Conservation (phyloP, 164 flowering plant genomes). For the Sextonia rubra region DNA sequence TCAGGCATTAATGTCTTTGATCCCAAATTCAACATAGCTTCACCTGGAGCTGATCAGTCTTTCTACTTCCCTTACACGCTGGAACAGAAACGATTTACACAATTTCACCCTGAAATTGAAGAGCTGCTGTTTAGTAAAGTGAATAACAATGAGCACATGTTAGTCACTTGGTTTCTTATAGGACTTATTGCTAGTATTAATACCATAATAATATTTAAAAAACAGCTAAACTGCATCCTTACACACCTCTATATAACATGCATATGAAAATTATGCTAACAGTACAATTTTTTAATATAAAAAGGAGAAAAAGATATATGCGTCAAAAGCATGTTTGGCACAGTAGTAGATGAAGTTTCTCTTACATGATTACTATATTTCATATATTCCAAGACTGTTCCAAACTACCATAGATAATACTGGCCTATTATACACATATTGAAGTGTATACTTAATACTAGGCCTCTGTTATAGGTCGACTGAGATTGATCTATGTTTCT, state of each 20-base stretch:
- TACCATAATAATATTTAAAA: not conserved
- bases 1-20: slow-evolving; percentile 91
- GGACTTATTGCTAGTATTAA: not conserved
- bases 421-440: not conserved
- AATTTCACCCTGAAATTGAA: slow-evolving; percentile 75
- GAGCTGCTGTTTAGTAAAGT: slow-evolving; percentile 65
- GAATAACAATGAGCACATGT: slow-evolving; percentile 82
- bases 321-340: too few species aligned
- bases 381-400: too few species aligned
- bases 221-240: not conserved
- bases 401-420: too few species aligned
- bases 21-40: slow-evolving; percentile 91
- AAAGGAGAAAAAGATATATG: too few species aligned
- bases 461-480: not conserved
- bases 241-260: not conserved
- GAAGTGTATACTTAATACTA: not conserved
- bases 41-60: slow-evolving; percentile 95
- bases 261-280: too few species aligned
- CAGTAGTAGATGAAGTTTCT: too few species aligned
- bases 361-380: too few species aligned
- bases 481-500: slow-evolving; percentile 2
- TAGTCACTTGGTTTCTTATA: slow-evolving; percentile 18
- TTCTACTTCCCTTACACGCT: slow-evolving; percentile 82
- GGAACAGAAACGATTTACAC: slow-evolving; percentile 47
- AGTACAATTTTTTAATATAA: too few species aligned